Evolutionary conservation across 495 filamentous ascomycete species (phyloP).

Genomic region (Penicillium coffeae): DNA sequence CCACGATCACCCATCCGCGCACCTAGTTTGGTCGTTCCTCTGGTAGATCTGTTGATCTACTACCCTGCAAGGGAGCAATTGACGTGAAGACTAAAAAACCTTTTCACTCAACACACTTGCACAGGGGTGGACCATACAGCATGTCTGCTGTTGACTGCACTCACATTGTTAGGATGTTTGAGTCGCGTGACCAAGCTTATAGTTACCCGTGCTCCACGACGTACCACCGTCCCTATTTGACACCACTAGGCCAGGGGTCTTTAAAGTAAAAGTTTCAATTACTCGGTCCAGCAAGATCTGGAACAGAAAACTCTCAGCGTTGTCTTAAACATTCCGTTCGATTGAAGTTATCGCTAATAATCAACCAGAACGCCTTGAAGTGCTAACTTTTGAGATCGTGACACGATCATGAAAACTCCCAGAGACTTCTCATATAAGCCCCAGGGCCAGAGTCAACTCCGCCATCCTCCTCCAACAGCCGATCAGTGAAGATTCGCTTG

Average conservation of each 20-base stretch:
- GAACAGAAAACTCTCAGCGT: too few relatives aligned
- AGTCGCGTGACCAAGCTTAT: too few relatives aligned
- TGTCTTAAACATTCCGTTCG: neutral
- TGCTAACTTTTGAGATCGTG: neutral
- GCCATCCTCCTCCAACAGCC: slow-evolving; percentile 41
- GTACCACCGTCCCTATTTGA: too few relatives aligned
- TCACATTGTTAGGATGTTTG: too few relatives aligned
- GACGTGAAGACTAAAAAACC: neutral
- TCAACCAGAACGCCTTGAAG: neutral
- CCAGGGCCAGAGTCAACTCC: slow-evolving; percentile 39
- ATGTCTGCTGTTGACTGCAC: too few relatives aligned
- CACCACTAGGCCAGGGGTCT: too few relatives aligned
- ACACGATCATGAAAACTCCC: slow-evolving; percentile 30
- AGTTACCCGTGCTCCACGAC: too few relatives aligned
- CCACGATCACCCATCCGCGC: neutral
- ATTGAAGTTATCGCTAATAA: neutral
- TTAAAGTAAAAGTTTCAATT: too few relatives aligned
- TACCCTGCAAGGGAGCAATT: slow-evolving; percentile 15
- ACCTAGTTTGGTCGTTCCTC: neutral
- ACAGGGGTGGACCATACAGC: too few relatives aligned
- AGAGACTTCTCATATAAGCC: slow-evolving; percentile 34
- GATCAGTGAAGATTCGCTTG: slow-evolving; percentile 70
- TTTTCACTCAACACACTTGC: too few relatives aligned
- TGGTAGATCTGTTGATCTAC: slow-evolving; percentile 10
- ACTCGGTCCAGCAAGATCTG: too few relatives aligned